Conservation (phyloP, 163 green algal genomes). For the Picocystis sp. region DNA sequence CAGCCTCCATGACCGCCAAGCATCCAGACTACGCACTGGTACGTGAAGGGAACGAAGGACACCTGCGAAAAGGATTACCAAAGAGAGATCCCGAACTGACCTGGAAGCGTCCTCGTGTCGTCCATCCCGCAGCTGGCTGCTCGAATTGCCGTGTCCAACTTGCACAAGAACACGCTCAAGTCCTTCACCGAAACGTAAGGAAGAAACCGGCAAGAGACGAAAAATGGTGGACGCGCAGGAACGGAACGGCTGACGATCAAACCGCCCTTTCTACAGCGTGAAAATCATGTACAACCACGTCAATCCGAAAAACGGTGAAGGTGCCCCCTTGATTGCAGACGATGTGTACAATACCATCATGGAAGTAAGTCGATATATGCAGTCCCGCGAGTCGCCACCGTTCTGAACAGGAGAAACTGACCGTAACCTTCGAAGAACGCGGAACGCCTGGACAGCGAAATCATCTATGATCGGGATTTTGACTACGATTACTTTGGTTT, state of each 20-base stretch:
- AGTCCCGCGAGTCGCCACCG: background rate
- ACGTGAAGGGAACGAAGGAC: background rate
- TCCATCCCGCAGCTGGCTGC: conserved; percentile 69
- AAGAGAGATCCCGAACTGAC: background rate
- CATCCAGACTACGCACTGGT: conserved; percentile 89
- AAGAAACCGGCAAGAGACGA: too few species aligned
- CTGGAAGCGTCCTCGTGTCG: too few species aligned
- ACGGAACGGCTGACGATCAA: too few species aligned
- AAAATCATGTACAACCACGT: conserved; percentile 85
- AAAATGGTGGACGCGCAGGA: too few species aligned
- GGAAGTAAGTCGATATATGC: conserved; percentile 6
- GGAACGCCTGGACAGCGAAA: conserved; percentile 75
- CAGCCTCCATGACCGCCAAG: conserved; percentile 84
- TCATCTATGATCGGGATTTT: conserved; percentile 99
- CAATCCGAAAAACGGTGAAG: conserved; percentile 77
- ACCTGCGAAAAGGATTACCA: conserved; percentile 9
- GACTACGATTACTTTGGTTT: conserved; percentile 99
- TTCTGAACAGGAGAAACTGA: conserved; percentile 16
- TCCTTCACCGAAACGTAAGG: conserved; percentile 89
- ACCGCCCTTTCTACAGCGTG: conserved; percentile 34
- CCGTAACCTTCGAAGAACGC: conserved; percentile 39
- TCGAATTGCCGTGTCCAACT: conserved; percentile 95
- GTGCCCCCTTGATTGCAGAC: conserved; percentile 64
- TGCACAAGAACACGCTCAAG: conserved; percentile 99
- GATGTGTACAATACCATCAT: conserved; percentile 85